Evolutionary conservation across 371 early-diverging fungal species (phyloP), one percentile per base, ranked within the genome.

Genomic region (Lichtheimia corymbifera): DNA sequence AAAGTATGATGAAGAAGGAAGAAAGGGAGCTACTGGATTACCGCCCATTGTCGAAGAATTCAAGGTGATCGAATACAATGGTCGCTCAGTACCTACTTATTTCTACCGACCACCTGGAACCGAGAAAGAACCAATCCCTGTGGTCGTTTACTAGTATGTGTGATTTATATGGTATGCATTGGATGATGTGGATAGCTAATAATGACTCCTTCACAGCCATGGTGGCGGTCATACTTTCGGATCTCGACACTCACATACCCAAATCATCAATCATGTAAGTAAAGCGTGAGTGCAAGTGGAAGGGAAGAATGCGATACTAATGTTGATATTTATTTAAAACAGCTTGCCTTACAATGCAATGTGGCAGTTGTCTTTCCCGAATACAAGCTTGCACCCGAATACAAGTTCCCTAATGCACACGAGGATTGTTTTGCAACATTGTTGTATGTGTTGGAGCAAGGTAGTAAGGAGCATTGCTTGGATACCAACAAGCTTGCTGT

Each of bases 381-480:
- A 18, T 61, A 53, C 27, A 27, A 53, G 1, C 49, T 61, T n/a
- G 54, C 47, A 28, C 61, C 61, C 5, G 61, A 61, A 18, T 15
- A 18, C 54, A 53, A 61, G 53, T 61, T 50, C 30, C 77, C 77
- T 15, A 43, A 56, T 18, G 70, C 68, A 4, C 40, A 66, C 17
- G 61, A 77, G 7, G 68, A 77, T 24, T 70, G 67, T 45, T 51
- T 68, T 51, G 58, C 53, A 9, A 63, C 72, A 3, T 59, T 73
- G 20, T 55, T 58, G 9, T 73, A 70, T 70, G 22, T 57, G 22
- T 17, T 43, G 20, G 56, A 55, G 17, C 47, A 63, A 14, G 65
- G 54, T 11, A 35, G 35, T 9, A 35, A 35, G 11, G 35, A 35
- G 11, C 35, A 35, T 11, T 35, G 35, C 11, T 11, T 35, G 11